Percentiles rank a stretch among this genome's conserved stretches.
Evolutionary conservation across 2,329 filamentous ascomycete species (phyloP).

Genomic region (Penicillium sp.): DNA sequence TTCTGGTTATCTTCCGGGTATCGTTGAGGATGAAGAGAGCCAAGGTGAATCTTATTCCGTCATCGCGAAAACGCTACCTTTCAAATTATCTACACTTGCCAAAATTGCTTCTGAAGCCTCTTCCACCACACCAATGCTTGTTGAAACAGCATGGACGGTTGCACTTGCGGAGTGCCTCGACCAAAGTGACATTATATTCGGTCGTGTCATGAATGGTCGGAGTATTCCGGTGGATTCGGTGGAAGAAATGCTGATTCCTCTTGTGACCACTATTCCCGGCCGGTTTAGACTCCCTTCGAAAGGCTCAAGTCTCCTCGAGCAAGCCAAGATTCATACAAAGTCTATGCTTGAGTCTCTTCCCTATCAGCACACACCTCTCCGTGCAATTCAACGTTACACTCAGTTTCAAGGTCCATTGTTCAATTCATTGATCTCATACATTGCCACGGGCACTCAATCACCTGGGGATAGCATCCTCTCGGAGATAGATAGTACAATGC

Average conservation of each 20-base stretch:
- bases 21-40: background rate
- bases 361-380: constrained; percentile 7
- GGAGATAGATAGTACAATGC: constrained; percentile 7
- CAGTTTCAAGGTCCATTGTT: background rate
- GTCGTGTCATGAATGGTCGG: constrained; percentile 7
- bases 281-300: constrained; percentile 2
- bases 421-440: constrained; percentile 6
- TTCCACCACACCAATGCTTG: constrained; percentile 1
- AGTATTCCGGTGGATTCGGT: background rate
- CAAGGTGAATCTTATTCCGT: background rate
- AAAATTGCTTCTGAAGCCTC: background rate
- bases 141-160: constrained; percentile 5
- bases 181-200: constrained; percentile 2
- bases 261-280: constrained; percentile 4
- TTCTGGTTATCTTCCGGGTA: background rate
- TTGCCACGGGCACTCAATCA: background rate
- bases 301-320: background rate
- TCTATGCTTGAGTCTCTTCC: constrained; percentile 2
- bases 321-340: background rate
- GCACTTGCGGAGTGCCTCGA: background rate
- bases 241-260: constrained; percentile 5
- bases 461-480: background rate
- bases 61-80: background rate
- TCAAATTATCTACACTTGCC: background rate
- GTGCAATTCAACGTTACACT: constrained; percentile 1